Evolutionary conservation across 371 early-diverging fungal genomes (phyloP).

Genomic region (Mortierella polycephala): DNA sequence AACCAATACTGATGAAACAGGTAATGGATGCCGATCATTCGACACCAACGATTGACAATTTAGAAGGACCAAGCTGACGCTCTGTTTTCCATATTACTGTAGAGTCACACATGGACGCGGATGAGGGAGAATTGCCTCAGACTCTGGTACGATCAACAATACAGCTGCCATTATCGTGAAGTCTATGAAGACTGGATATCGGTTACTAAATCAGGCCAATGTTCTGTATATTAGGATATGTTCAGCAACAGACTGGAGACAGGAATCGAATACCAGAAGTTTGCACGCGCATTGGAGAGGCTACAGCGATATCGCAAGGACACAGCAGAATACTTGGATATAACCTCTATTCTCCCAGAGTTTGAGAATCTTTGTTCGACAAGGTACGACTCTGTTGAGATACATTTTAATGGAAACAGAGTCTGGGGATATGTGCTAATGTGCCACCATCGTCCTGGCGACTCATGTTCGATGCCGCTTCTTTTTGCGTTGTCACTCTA

Average conservation of each 20-base stretch:
- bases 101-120: no score
- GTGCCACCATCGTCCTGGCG: no score
- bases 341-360: slow-evolving; percentile 26
- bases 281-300: slow-evolving; percentile 32
- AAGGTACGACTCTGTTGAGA: slow-evolving; percentile 11
- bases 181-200: no score
- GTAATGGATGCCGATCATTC: no score
- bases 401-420: not conserved
- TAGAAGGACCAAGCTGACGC: no score
- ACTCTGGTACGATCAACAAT: no score
- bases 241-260: slow-evolving; percentile 20
- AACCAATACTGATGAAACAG: no score
- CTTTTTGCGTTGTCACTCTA: not conserved
- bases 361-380: slow-evolving; percentile 34
- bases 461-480: not conserved
- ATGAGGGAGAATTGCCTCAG: no score
- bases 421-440: not conserved
- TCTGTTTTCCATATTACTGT: no score
- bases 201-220: no score
- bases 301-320: slow-evolving; percentile 15
- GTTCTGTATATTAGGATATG: not conserved
- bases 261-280: slow-evolving; percentile 42
- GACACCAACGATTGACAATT: no score
- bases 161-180: no score
- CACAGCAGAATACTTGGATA: slow-evolving; percentile 7